Evolutionary conservation across 768 basidiomycete genomes (phyloP).

Genomic region (Mycena chlorophos): DNA sequence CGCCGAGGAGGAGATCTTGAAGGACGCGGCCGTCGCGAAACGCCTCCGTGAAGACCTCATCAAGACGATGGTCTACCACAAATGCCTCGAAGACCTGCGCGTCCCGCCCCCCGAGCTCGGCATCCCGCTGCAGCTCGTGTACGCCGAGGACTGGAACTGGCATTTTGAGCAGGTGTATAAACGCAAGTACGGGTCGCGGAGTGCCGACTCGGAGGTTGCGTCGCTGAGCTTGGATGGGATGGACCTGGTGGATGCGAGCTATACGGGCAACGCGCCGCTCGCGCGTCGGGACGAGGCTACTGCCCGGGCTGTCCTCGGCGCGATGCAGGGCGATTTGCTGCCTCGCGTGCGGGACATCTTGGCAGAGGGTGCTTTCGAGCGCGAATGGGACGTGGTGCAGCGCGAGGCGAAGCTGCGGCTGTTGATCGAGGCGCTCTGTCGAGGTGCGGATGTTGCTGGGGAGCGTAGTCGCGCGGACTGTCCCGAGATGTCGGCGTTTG

Average conservation of each 20-base stretch:
- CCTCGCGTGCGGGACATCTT: background rate
- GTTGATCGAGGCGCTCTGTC: slow-evolving; percentile 3
- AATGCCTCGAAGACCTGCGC: background rate
- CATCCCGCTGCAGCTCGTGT: background rate
- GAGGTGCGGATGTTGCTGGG: slow-evolving; percentile 2
- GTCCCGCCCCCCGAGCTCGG: slow-evolving; percentile 8
- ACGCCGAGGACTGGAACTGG: slow-evolving; percentile 1
- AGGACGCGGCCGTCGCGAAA: too few species aligned
- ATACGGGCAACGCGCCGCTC: background rate
- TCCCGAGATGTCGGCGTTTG: slow-evolving; percentile 8
- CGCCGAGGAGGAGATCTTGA: too few species aligned
- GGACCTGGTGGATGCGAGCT: background rate
- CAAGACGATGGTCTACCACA: slow-evolving; percentile 1
- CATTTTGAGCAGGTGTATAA: background rate
- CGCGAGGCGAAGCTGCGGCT: background rate
- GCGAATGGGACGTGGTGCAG: background rate
- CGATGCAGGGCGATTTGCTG: background rate
- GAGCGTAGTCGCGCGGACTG: slow-evolving; percentile 9
- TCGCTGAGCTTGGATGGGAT: background rate
- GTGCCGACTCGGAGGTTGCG: background rate
- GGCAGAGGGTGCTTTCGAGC: slow-evolving; percentile 1
- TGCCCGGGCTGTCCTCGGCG: background rate
- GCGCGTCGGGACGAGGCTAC: background rate
- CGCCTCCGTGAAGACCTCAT: too few species aligned
- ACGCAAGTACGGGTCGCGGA: slow-evolving; percentile 5